phyloP scores from a whole-genome alignment of 2,329 filamentous ascomycete genomes.

The Penicillium crustosum region DNA sequence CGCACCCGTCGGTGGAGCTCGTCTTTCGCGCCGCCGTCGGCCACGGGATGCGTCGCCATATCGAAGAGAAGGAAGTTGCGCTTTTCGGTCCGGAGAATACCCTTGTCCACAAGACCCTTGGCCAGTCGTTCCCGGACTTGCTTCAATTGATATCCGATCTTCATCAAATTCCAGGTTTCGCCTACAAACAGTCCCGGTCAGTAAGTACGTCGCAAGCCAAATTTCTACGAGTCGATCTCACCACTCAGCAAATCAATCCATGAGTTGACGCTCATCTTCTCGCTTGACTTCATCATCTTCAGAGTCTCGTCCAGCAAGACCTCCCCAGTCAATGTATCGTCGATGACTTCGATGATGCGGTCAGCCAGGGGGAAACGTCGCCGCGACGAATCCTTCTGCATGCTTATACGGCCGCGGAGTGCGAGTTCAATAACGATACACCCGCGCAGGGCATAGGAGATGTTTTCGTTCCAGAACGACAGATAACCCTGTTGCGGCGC shows the following conservation, averaged over 20 bases:
- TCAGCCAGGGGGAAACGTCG: conserved; percentile 91
- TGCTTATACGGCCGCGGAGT: conserved; percentile 92
- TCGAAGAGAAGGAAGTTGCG: conserved; percentile 99
- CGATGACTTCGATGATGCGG: conserved; percentile 92
- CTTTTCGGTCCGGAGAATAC: conserved; percentile 96
- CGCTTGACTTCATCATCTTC: conserved; percentile 99
- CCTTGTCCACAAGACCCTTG: conserved; percentile 97
- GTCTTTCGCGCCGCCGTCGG: conserved; percentile 94
- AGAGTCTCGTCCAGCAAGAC: conserved; percentile 95
- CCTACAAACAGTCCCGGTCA: conserved; percentile 54
- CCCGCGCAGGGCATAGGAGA: conserved; percentile 93
- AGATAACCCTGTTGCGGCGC: conserved; percentile 72
- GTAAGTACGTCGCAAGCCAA: background rate
- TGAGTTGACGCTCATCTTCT: conserved; percentile 99
- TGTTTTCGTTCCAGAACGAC: conserved; percentile 99
- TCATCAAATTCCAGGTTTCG: conserved; percentile 99
- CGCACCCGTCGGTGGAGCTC: conserved; percentile 92
- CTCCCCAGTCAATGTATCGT: conserved; percentile 94
- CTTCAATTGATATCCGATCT: conserved; percentile 99
- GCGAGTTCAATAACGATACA: conserved; percentile 98
- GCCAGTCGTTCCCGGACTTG: conserved; percentile 96
- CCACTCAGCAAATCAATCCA: conserved; percentile 99
- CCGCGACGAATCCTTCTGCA: conserved; percentile 94
- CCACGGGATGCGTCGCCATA: conserved; percentile 98
- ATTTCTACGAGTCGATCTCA: conserved; percentile 47